These are phyloP conservation scores for Mycena leptocephala DNA, from an alignment of 768 basidiomycete genomes.

Conservation along the genomic window DNA sequence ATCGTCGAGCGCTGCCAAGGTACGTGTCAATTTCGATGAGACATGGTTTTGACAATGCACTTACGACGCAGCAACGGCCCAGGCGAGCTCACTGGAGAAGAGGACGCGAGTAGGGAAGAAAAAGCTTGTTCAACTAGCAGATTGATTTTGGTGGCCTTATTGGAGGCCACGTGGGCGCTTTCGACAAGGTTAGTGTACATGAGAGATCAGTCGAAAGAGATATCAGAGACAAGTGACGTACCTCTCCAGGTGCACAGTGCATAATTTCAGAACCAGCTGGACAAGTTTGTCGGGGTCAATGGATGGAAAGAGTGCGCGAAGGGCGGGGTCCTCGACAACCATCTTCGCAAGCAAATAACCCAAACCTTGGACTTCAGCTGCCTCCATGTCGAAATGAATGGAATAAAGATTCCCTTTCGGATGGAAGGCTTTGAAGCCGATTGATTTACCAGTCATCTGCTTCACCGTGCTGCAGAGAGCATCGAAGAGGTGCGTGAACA, in stretches of 20 bases:
- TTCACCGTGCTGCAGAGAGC: neutral
- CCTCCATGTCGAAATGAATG: conserved; percentile 7
- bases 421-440: conserved; percentile 4
- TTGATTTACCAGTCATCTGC: neutral
- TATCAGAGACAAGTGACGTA: neutral
- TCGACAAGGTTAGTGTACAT: conserved; percentile 9
- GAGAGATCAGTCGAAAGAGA: neutral
- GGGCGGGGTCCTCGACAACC: neutral
- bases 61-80: too few species aligned
- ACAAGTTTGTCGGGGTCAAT: neutral
- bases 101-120: too few species aligned
- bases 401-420: conserved; percentile 13
- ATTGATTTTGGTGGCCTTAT: neutral
- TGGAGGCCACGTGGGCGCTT: conserved; percentile 3
- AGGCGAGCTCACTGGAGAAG: too few species aligned
- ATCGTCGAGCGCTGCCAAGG: too few species aligned
- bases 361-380: neutral
- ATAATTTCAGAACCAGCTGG: neutral
- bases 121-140: neutral
- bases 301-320: neutral
- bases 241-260: conserved; percentile 4
- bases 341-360: neutral
- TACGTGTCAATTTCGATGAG: too few species aligned
- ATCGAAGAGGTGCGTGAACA: neutral
- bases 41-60: too few species aligned